Evolutionary conservation across 805 yeast genomes (phyloP), one percentile per base, ranked within the genome.

Genomic region (Nakazawaea holstii): DNA sequence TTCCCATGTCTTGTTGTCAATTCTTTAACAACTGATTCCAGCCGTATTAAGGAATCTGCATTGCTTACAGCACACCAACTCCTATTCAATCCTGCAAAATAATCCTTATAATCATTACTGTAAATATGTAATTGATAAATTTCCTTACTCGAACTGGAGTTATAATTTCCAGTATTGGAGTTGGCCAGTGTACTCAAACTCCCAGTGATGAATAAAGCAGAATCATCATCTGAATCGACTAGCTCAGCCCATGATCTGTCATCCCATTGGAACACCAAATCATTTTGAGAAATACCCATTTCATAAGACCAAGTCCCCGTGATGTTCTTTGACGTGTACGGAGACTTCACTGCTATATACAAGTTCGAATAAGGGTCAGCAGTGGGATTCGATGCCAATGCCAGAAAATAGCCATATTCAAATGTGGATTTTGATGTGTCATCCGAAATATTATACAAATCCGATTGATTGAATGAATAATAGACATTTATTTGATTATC

Each of bases 1-100:
- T 70, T 73, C 6, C 74, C 74, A 35, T 74, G 70, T 20, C 82
- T 65, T 1, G 62, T 55, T 0, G 84, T 74, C 44, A 69, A 67
- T 17, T 68, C 58, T 8, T 66, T 57, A 7, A 60, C 56, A 43
- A 67, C 59, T 7, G 62, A 47, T 8, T 29, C 30, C 13, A 60
- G 48, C 2, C 55, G 45, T 17, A 61, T 36, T 20, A 69, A 56
- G 6, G 66, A 68, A 14, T 77, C 80, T 3, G 82, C 85, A 43
- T 71, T 72, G 41, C 73, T 63, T 7, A 87, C 66, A 0, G 95
- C 96, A 64, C 94, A 85, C 76, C 87, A 78, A 42, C 92, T 82
- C 51, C 67, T 66, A 42, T 73, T 70, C 43, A 84, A 58, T 2
- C 61, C 62, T 1, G 52, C 52, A 43, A 75, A 68, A 47, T 67